These are phyloP conservation scores for Penicillium psychrosexuale DNA, from an alignment of 2,329 filamentous ascomycete species.

Conservation along the genomic window DNA sequence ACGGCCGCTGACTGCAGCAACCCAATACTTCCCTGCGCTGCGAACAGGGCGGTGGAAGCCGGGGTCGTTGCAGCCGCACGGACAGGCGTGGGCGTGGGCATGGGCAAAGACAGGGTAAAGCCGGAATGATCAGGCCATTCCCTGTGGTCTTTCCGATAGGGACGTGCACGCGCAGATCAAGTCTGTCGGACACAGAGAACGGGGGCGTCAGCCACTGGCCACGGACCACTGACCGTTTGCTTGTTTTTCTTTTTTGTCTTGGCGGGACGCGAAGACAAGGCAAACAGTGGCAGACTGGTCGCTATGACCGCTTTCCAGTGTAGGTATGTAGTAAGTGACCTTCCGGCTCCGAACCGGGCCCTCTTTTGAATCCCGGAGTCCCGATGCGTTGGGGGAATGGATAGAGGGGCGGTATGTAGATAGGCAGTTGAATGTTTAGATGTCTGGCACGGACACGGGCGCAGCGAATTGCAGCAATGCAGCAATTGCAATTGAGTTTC, in stretches of 20 bases:
- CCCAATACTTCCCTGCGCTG: background rate
- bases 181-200: background rate
- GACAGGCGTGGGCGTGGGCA: slow-evolving; percentile 6
- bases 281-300: background rate
- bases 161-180: background rate
- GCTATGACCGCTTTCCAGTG: slow-evolving; percentile 5
- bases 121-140: background rate
- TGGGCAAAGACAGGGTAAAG: background rate
- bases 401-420: background rate
- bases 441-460: background rate
- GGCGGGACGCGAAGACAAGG: background rate
- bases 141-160: background rate
- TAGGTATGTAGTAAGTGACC: background rate
- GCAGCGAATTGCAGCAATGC: background rate
- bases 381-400: background rate
- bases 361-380: slow-evolving; percentile 5
- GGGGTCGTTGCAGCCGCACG: background rate
- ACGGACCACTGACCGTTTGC: slow-evolving; percentile 2
- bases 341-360: background rate
- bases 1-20: background rate
- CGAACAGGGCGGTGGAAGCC: slow-evolving; percentile 2
- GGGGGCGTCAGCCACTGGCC: background rate
- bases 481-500: background rate
- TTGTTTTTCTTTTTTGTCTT: slow-evolving; percentile 1
- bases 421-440: background rate